Evolutionary conservation across 192 early-diverging fungal genomes (phyloP), one percentile per base, ranked within the genome.

Genomic region (Gaertneriomyces semiglobifer): DNA sequence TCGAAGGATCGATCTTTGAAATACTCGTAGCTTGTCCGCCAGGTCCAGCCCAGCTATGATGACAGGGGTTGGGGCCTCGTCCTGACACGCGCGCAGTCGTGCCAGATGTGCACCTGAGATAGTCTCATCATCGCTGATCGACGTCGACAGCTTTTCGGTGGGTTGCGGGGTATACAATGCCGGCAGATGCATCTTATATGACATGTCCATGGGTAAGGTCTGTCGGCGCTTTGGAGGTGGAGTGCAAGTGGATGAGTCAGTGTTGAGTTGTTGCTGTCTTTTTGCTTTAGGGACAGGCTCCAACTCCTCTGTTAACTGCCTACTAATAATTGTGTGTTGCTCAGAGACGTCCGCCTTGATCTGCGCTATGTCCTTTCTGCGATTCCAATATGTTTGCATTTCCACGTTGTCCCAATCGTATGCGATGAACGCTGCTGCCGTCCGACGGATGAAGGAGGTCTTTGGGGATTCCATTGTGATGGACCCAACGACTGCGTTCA

Each of bases 101-200:
- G 47, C 47, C 47, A 48, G 47, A 48, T 48, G 47, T n/a, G 47
- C 47, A n/a, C 47, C n/a, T n/a, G 47, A 48, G n/a, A 48, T 48
- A 10, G 47, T 48, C n/a, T n/a, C n/a, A n/a, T n/a, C n/a, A 48
- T 48, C 47, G n/a, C n/a, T 48, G 9, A 48, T n/a, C 8, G n/a
- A 8, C 47, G 47, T 48, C 9, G 9, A 10, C n/a, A n/a, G n/a
- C n/a, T n/a, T n/a, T n/a, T n/a, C n/a, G n/a, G 47, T 48, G n/a
- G 47, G 47, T 48, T 48, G 9, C 9, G 47, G 47, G 47, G 9
- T 48, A n/a, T 48, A n/a, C 47, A 48, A n/a, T 48, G 47, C 47
- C n/a, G 47, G 47, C n/a, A 48, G n/a, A 8, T n/a, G 47, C 47
- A 48, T 48, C 47, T 48, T 48, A 10, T 10, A n/a, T n/a, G n/a